These are phyloP conservation scores for Psilocybe cubensis DNA, from an alignment of 768 basidiomycete genomes.

Conservation along the genomic window DNA sequence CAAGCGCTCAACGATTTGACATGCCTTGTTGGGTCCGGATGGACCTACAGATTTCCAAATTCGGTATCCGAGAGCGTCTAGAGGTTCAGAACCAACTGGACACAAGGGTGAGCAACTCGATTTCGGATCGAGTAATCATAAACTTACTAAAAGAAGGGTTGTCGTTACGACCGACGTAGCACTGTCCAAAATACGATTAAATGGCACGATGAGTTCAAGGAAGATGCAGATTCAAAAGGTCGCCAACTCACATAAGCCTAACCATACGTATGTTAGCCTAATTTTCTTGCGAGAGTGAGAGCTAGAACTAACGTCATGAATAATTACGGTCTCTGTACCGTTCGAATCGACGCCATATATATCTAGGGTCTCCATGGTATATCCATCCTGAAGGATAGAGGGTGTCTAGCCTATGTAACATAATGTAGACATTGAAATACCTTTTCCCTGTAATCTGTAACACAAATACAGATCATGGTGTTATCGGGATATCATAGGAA, in stretches of 20 bases:
- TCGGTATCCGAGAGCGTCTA: conserved; percentile 64
- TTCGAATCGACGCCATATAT: conserved; percentile 63
- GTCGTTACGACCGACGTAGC: conserved; percentile 85
- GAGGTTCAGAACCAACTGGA: conserved; percentile 81
- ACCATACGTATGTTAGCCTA: neutral
- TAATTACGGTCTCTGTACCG: conserved; percentile 56
- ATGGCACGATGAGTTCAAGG: neutral
- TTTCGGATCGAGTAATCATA: neutral
- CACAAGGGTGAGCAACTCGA: neutral
- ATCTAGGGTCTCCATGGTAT: conserved; percentile 80
- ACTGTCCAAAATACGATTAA: conserved; percentile 54
- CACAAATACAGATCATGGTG: neutral
- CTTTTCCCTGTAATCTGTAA: conserved; percentile 83
- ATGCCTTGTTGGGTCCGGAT: conserved; percentile 88
- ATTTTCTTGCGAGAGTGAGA: conserved; percentile 2
- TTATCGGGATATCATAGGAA: neutral
- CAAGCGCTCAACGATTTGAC: neutral
- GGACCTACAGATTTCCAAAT: conserved; percentile 84
- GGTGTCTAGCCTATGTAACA: neutral
- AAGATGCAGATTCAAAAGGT: neutral
- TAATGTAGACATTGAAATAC: conserved; percentile 32
- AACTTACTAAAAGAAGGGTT: conserved; percentile 87
- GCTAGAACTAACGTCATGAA: conserved; percentile 49
- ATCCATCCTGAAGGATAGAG: conserved; percentile 71
- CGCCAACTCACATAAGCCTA: conserved; percentile 54